Evolutionary conservation across 345 rosid species (phyloP).

Genomic region (Xanthoceras sorbifolium): DNA sequence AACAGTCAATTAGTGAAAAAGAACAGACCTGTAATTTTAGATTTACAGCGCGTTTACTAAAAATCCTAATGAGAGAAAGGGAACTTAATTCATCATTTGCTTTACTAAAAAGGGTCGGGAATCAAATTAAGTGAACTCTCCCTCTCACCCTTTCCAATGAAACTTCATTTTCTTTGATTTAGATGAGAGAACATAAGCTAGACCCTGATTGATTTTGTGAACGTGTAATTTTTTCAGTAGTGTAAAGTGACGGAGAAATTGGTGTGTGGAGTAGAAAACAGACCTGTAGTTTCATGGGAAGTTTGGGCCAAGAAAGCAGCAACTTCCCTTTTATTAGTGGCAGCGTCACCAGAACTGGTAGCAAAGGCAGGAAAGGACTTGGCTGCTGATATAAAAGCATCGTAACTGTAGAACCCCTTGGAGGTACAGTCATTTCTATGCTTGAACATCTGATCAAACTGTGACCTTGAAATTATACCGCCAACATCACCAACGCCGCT

Average conservation of each 20-base stretch:
- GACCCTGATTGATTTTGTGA: no score
- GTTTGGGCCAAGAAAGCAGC: conserved; percentile 75
- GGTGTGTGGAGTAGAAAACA: not conserved
- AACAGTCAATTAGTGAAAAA: not conserved
- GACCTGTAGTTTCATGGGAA: conserved; percentile 66
- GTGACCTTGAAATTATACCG: conserved; percentile 38
- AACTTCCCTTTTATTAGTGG: conserved; percentile 48
- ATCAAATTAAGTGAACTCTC: no score
- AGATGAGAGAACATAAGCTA: no score
- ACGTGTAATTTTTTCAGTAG: no score
- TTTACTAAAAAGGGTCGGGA: no score
- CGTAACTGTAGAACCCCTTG: conserved; percentile 63
- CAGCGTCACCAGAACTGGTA: conserved; percentile 37
- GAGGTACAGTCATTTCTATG: conserved; percentile 60
- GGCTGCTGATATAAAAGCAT: conserved; percentile 63
- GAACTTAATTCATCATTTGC: no score
- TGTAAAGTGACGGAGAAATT: no score
- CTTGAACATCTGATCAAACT: conserved; percentile 48
- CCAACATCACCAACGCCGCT: conserved; percentile 24
- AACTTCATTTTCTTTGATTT: no score
- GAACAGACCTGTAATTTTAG: no score
- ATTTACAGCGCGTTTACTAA: no score
- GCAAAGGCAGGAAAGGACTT: conserved; percentile 50
- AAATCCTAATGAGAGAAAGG: no score
- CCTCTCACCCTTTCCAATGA: no score